A percentile compares a stretch with the other conserved stretches of the same genome.
Evolutionary conservation across 1,284 basidiomycete genomes (phyloP).

Genomic region (Neotropicomus parvogracilis): DNA sequence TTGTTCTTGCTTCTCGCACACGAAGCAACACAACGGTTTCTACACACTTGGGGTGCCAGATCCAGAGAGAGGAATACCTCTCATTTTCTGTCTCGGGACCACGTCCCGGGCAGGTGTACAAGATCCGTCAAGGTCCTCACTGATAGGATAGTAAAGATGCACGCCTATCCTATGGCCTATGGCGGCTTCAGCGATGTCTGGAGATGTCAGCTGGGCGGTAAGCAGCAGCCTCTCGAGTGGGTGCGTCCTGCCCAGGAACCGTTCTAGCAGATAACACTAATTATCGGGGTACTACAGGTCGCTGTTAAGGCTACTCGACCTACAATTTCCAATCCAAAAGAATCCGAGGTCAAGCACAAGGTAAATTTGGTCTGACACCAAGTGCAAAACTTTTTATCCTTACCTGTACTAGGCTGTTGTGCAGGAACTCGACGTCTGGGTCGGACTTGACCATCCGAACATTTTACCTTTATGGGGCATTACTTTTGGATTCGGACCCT

Average conservation of each 20-base stretch:
- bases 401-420: slow-evolving; percentile 33
- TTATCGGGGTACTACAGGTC: slow-evolving; percentile 27
- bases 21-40: neutral
- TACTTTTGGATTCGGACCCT: slow-evolving; percentile 39
- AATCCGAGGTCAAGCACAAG: slow-evolving; percentile 35
- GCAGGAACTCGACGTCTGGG: slow-evolving; percentile 43
- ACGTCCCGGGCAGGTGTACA: neutral
- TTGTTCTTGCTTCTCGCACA: accelerated
- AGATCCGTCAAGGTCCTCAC: slow-evolving; percentile 16
- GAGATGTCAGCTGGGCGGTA: slow-evolving; percentile 13
- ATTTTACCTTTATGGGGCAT: slow-evolving; percentile 41
- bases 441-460: slow-evolving; percentile 38
- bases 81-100: accelerated
- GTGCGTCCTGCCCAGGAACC: slow-evolving; percentile 9
- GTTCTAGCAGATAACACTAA: neutral
- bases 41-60: neutral
- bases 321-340: slow-evolving; percentile 28
- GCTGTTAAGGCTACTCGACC: slow-evolving; percentile 44
- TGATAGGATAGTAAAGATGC: slow-evolving; percentile 6
- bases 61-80: neutral
- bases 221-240: neutral
- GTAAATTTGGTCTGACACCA: neutral
- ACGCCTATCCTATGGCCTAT: slow-evolving; percentile 20
- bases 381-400: neutral
- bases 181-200: slow-evolving; percentile 30